Base-by-base conservation (phyloP, 2,329 filamentous ascomycete species). In the Stachybotrys chartarum region DNA sequence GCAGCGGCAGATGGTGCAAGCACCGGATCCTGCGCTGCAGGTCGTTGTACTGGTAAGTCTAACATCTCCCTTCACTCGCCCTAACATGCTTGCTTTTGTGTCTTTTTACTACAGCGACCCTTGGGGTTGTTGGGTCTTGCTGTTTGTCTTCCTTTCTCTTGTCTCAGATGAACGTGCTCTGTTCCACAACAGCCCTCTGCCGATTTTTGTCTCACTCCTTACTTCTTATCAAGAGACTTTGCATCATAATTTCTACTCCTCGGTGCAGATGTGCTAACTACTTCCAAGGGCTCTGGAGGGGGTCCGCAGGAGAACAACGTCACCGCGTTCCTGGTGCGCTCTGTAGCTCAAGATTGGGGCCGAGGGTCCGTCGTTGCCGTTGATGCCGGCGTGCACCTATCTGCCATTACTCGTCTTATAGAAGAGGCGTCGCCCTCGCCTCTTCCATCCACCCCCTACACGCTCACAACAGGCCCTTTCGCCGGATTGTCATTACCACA, bases 241-340 rank as follows among this genome's bases (percentile, higher is more conserved):
- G n/a, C 11, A 11, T 44, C 39, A 44, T 2, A 12, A 12, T 5
- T 5, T 44, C 18, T 39, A 30, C 24, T 24, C 24, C 24, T 24
- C 24, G 4, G 24, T 2, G 24, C 24, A 24, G 24, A 4, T 24
- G n/a, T 62, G 59, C 68, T 71, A 59, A 72, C 63, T 57, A 51
- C 50, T 42, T 10, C 35, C 12, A 55, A 96, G 91, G 94, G 94
- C 60, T 85, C 91, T 50, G 90, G 91, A 52, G 94, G 94, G 56
- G 94, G 94, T 53, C 94, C 94, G 35, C 82, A 84, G 64, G 94
- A 99, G 78, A 86, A 91, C 70, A 94, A 92, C 69, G 88, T 90
- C 30, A 97, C 93, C 0, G 90, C 91, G 3, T 85, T 97, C 56
- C 82, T 99, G 18, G 90, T 97, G 50, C 87, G 93, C 50, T 93